phyloP scores from a whole-genome alignment of 768 basidiomycete genomes.

The Stropharia rugosoannulata region DNA sequence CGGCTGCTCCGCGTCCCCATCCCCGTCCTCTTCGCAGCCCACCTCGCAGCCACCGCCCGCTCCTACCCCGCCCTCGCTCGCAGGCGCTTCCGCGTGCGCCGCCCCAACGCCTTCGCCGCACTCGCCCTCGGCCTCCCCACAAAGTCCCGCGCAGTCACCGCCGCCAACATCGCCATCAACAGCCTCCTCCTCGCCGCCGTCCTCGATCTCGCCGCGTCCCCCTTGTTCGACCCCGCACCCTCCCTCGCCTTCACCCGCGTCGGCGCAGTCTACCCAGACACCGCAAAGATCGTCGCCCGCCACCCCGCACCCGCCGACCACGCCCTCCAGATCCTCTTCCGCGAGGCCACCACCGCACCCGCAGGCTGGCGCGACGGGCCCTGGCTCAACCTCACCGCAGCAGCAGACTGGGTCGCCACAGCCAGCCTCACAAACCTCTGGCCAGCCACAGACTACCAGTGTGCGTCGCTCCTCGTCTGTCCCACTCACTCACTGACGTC shows the following conservation, averaged over 20 bases:
- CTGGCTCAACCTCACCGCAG: constrained; percentile 36
- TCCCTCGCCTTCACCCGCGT: constrained; percentile 65
- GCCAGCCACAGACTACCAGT: constrained; percentile 72
- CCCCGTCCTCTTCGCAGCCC: constrained; percentile 29
- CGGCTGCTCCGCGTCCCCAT: constrained; percentile 31
- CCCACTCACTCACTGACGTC: constrained; percentile 29
- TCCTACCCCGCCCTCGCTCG: background rate
- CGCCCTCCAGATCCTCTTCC: constrained; percentile 45
- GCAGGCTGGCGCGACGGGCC: constrained; percentile 57
- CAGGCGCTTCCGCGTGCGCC: background rate
- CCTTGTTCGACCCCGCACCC: constrained; percentile 52
- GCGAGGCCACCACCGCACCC: constrained; percentile 31
- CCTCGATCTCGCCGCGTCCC: constrained; percentile 53
- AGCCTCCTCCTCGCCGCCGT: constrained; percentile 30
- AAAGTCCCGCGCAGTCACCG: constrained; percentile 25
- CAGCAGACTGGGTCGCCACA: constrained; percentile 60
- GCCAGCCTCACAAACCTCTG: constrained; percentile 57
- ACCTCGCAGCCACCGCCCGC: constrained; percentile 21
- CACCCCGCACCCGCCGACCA: constrained; percentile 41
- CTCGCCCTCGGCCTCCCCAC: constrained; percentile 36
- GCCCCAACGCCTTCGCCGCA: background rate
- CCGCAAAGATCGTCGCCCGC: constrained; percentile 62
- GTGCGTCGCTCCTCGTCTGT: constrained; percentile 33
- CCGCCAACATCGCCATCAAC: constrained; percentile 30
- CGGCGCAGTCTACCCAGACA: constrained; percentile 67